Base-by-base conservation (phyloP, 2,329 filamentous ascomycete genomes). In the Aspergillus melleus region DNA sequence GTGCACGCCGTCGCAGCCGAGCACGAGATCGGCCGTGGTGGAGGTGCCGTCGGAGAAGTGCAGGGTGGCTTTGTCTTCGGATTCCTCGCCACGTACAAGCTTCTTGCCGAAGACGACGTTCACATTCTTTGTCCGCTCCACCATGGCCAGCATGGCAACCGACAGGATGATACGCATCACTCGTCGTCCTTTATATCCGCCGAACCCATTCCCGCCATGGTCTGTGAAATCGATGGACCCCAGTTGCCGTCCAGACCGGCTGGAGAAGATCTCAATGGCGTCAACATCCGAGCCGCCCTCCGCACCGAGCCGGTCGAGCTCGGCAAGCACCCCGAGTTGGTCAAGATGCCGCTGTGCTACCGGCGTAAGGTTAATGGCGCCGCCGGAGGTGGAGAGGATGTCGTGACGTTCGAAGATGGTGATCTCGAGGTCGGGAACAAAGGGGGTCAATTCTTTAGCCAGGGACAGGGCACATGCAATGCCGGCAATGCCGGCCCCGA, bases 291-390 rank as follows among this genome's bases (percentile, higher is more conserved):
- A 68, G 30, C 76, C 76, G 0, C 73, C 73, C 19, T 78, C 75
- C 4, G 74, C 61, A 11, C 77, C 77, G 64, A 76, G 71, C 2
- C 71, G 68, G 49, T 74, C 65, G 20, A 80, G 62, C 55, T 77
- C 74, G 1, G 71, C 63, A 2, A 79, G 66, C 2, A 79, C 73
- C 1, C 77, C 77, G 4, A 80, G 66, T 39, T 76, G 72, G 26
- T 77, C 74, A 6, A 81, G 73, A 62, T 79, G 76, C 8, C 78
- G 70, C 44, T 80, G 71, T 2, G 77, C 79, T 10, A 78, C 77
- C 1, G 79, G 78, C 0, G 77, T 79, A 19, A 81, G 65, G 58
- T 78, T 78, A 58, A 81, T 77, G 4, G 78, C 77, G 10, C 78
- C 78, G 9, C 78, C 78, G 12, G 76, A 75, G 5, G 77, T 80